phyloP scores from a whole-genome alignment of 352 stramenopile genomes.

The Phytophthora megakarya region DNA sequence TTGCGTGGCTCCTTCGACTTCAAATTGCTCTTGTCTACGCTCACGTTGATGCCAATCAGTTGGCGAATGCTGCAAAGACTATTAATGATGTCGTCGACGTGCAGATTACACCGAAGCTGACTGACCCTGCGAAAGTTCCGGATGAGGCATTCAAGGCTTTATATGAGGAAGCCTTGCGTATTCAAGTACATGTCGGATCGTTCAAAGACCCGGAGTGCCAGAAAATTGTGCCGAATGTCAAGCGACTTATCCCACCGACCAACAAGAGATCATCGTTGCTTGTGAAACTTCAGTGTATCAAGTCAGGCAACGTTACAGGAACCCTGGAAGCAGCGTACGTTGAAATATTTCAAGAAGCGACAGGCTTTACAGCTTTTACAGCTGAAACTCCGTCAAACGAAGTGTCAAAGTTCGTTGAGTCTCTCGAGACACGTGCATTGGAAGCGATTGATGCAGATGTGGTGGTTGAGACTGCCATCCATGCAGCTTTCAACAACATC shows the following conservation, averaged over 20 bases:
- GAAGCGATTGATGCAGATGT: conserved; percentile 60
- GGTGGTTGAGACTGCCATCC: conserved; percentile 57
- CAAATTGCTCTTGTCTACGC: conserved; percentile 73
- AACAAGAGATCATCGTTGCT: conserved; percentile 53
- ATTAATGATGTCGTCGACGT: conserved; percentile 74
- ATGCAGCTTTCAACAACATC: conserved; percentile 48
- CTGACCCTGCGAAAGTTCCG: conserved; percentile 28
- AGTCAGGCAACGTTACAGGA: conserved; percentile 48
- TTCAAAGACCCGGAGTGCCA: conserved; percentile 82
- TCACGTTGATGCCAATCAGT: conserved; percentile 70
- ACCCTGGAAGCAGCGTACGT: conserved; percentile 49
- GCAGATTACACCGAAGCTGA: conserved; percentile 52
- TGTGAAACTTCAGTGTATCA: conserved; percentile 71
- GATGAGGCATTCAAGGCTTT: conserved; percentile 40
- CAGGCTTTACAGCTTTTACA: conserved; percentile 46
- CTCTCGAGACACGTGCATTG: conserved; percentile 33
- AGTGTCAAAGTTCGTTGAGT: conserved; percentile 39
- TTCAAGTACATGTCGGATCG: conserved; percentile 74
- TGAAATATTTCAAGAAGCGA: conserved; percentile 71
- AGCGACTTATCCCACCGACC: conserved; percentile 42
- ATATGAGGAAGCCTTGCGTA: conserved; percentile 67
- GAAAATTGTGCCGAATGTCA: conserved; percentile 69
- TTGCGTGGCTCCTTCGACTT: conserved; percentile 66
- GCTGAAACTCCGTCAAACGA: conserved; percentile 39
- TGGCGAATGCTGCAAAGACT: conserved; percentile 55